A percentile compares a stretch with the other conserved stretches of the same genome.
Evolutionary conservation across 768 basidiomycete genomes (phyloP).

Genomic region (Leccinum fibrillosum): DNA sequence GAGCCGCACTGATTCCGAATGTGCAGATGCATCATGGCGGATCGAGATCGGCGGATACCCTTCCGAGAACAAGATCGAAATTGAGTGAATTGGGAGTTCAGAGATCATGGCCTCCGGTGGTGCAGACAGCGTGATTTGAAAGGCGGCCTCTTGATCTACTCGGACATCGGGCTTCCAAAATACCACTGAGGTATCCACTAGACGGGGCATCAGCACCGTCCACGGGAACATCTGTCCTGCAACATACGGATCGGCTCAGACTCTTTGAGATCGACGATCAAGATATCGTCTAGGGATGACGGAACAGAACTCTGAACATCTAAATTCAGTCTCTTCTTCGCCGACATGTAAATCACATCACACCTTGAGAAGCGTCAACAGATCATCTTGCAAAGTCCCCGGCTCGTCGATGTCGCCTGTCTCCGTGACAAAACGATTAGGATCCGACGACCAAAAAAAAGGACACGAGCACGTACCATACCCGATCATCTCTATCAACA

Average conservation of each 20-base stretch:
- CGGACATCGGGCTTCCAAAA: neutral
- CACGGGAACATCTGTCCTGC: neutral
- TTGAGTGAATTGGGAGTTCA: neutral
- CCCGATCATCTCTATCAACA: constrained; percentile 82
- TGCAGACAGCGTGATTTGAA: no score
- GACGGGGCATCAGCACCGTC: neutral
- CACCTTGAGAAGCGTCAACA: no score
- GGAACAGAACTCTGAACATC: constrained; percentile 47
- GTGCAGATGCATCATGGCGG: constrained; percentile 36
- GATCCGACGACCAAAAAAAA: neutral
- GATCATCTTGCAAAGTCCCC: no score
- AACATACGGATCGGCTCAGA: constrained; percentile 60
- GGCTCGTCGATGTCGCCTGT: constrained; percentile 41
- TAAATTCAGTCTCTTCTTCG: neutral
- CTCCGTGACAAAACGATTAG: constrained; percentile 21
- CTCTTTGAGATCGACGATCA: constrained; percentile 63
- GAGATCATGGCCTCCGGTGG: constrained; percentile 47
- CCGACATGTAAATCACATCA: no score
- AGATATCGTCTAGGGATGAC: constrained; percentile 46
- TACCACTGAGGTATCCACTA: no score
- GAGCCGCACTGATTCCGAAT: constrained; percentile 30
- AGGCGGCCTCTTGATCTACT: constrained; percentile 34
- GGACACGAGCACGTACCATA: constrained; percentile 48
- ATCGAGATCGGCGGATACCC: constrained; percentile 37
- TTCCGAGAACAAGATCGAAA: no score